Base-by-base conservation (phyloP, 495 filamentous ascomycete species). In the Tuber indicum region DNA sequence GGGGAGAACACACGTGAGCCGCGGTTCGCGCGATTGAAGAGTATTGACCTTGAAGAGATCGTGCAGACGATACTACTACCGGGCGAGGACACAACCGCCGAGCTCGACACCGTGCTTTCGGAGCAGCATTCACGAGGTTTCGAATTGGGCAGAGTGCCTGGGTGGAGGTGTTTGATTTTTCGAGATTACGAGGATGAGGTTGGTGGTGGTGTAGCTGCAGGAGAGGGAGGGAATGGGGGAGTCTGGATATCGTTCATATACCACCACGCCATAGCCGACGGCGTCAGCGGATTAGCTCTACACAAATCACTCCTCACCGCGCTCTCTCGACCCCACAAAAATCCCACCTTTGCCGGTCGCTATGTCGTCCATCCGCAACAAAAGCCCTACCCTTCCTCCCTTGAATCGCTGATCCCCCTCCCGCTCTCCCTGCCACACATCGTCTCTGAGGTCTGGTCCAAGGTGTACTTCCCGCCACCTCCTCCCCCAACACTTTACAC, bases 21-120 rank as follows among this genome's bases (percentile, higher is more conserved):
- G 0, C 85, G 85, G 70, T 88, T 86, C 58, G 87, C 83, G 17
- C 86, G 87, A n/a, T 78, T 87, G 5, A 85, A 86, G 3, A 74
- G 82, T 19, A 83, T 88, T 43, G 79, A 87, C 52, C 81, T 88
- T n/a, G 76, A 81, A 36, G 80, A 84, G 14, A 75, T 83, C 46
- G 82, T 87, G 0, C 75, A 73, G 1, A 86, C 87, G 43, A 71
- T 84, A 36, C 47, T 82, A 17, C 84, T 85, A 2, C 73, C 81
- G 0, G 70, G 75, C 1, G 79, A 82, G 46, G 75, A 74, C 45
- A 62, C 69, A 0, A 49, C 62, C 10, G 77, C 74, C 6, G 84
- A 85, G 72, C 76, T 88, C 26, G 84, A 87, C 36, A 70, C 72
- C 4, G 72, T 87, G 7, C 71, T 88, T 16, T 73, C 85, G 42